Base-by-base conservation (phyloP, 805 yeast species). In the Yamadazyma paraphyllophila region DNA sequence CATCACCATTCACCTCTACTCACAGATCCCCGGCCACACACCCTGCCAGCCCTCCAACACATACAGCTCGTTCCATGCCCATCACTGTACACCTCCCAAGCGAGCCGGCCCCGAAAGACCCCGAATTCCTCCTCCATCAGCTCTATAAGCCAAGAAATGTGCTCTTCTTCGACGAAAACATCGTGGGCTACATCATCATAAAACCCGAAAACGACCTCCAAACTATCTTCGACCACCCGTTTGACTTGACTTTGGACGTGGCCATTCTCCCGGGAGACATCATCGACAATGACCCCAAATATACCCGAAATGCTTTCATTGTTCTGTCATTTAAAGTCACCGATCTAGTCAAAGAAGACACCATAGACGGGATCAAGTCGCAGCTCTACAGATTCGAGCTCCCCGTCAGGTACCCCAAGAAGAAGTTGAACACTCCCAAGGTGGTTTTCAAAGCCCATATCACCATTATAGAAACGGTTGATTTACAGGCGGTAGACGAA, bases 331-430 rank as follows among this genome's bases (percentile, higher is more conserved):
- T 27, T 16, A 16, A n/a, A 8, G 39, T 44, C 33, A 27, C 24
- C 6, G 34, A 31, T 4, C 34, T 44, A 9, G 38, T 37, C 12
- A n/a, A 10, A 7, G 20, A 33, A 8, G 39, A 44, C 14, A 10
- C 16, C 3, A 12, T 11, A 9, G 36, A 36, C 12, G 41, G 37
- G 12, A 12, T 20, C 24, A 24, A 7, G 16, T 26, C 14, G 12
- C 24, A 16, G 20, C 44, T 66, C 0, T 71, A 72, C 71, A 54
- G 47, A 43, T 66, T 70, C 43, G 56, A 56, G 15, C 26, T 58
- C 8, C 61, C 66, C 2, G 53, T 67, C 9, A 52, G 52, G 4
- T 67, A 67, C 45, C 71, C 73, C 1, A 56, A 59, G 31, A 61
- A 54, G 53, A 61, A 63, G 50, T 49, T 63, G 14, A 35, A 44